These are phyloP conservation scores for Tieghemostelium lacteum DNA, from an alignment of 78 protist species.

Conservation along the genomic window DNA sequence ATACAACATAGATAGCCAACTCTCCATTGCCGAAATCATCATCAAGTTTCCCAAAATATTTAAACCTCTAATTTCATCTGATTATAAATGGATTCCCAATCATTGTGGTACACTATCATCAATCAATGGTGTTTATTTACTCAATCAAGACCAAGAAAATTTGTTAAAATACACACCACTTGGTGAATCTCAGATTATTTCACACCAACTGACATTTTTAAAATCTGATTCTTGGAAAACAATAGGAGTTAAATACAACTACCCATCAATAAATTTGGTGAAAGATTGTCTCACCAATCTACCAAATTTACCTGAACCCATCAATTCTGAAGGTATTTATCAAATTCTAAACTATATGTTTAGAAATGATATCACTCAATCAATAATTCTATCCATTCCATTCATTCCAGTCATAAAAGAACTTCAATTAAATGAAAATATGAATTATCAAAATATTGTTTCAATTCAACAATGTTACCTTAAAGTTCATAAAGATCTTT, in stretches of 20 bases:
- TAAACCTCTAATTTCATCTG: not conserved
- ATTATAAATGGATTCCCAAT: constrained; percentile 7
- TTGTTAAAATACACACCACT: not conserved
- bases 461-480: not conserved
- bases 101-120: not conserved
- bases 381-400: not conserved
- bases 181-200: not conserved
- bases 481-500: not conserved
- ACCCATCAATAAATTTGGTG: not conserved
- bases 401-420: constrained; percentile 5
- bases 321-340: not conserved
- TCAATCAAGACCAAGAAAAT: not conserved
- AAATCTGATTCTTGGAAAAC: not conserved
- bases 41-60: too few species aligned
- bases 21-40: not conserved
- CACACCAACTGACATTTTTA: not conserved
- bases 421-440: not conserved
- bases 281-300: not conserved
- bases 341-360: not conserved
- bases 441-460: not conserved
- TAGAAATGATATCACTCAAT: not conserved
- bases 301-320: not conserved
- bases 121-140: not conserved
- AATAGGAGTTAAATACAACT: not conserved
- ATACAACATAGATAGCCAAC: not conserved